A percentile compares a stretch with the other conserved stretches of the same genome.
Conservation (phyloP, 306 rosid genomes). For the Oxytropis ochrocephala region DNA sequence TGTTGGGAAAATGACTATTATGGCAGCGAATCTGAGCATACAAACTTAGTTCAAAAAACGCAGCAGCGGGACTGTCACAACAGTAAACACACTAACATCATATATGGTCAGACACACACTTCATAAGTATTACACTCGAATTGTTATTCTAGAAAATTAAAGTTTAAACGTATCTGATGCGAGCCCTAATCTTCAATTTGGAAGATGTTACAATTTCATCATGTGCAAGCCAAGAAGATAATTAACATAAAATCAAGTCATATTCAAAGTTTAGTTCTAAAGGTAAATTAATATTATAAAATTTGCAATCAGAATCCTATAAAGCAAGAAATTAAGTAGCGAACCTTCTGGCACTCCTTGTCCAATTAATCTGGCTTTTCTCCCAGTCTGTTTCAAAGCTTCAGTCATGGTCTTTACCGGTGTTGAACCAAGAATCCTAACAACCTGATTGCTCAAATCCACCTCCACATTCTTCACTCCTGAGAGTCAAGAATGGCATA, state of each 20-base stretch:
- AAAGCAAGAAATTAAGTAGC: constrained; percentile 1
- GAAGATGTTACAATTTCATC: background rate
- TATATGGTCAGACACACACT: background rate
- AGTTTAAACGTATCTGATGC: background rate
- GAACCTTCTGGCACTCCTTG: constrained; percentile 90
- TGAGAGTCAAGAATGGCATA: constrained; percentile 9
- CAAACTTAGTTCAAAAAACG: background rate
- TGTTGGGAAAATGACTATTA: background rate
- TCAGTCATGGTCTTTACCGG: constrained; percentile 84
- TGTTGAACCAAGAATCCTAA: constrained; percentile 74
- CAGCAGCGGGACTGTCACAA: background rate
- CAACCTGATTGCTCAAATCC: constrained; percentile 79
- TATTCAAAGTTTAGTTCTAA: background rate
- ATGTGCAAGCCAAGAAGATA: background rate
- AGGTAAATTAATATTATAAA: background rate
- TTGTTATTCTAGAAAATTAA: background rate
- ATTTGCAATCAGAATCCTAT: background rate
- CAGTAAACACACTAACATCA: background rate
- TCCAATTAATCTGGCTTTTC: constrained; percentile 78
- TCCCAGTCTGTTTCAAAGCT: constrained; percentile 82
- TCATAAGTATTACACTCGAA: background rate
- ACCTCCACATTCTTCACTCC: constrained; percentile 79
- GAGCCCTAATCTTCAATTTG: background rate
- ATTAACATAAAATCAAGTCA: background rate
- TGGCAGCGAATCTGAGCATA: background rate